These are phyloP conservation scores for Clavispora asparagi DNA, from an alignment of 805 yeast species.

Conservation along the genomic window DNA sequence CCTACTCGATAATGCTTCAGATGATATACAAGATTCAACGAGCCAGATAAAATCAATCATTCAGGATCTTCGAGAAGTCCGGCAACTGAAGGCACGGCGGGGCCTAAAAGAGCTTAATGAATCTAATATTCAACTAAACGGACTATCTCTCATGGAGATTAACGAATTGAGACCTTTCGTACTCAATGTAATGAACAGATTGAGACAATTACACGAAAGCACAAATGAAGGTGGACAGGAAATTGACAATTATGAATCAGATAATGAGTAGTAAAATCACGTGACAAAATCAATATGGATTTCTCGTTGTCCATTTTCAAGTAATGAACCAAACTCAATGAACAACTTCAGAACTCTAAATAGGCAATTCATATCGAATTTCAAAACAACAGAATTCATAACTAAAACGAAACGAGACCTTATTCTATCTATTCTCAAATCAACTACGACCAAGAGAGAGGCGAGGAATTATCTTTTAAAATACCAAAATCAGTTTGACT, in stretches of 20 bases:
- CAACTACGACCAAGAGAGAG: slow-evolving; percentile 92
- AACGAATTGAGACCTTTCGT: slow-evolving; percentile 85
- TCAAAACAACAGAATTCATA: slow-evolving; percentile 24
- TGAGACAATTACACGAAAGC: slow-evolving; percentile 50
- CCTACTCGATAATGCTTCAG: slow-evolving; percentile 63
- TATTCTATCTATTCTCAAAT: slow-evolving; percentile 76
- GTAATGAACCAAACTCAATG: slow-evolving; percentile 13
- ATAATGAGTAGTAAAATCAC: not conserved
- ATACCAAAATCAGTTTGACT: slow-evolving; percentile 48
- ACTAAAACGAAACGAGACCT: slow-evolving; percentile 58
- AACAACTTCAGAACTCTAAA: slow-evolving; percentile 23
- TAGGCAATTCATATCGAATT: slow-evolving; percentile 33
- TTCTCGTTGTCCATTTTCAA: not conserved
- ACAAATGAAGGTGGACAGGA: slow-evolving; percentile 14
- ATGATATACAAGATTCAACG: slow-evolving; percentile 71
- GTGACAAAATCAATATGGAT: not conserved
- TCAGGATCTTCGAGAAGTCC: slow-evolving; percentile 80
- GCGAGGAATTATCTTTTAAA: slow-evolving; percentile 75
- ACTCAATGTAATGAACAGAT: slow-evolving; percentile 71
- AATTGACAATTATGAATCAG: slow-evolving; percentile 5
- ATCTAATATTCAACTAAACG: slow-evolving; percentile 75
- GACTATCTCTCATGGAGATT: slow-evolving; percentile 77
- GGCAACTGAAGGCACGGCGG: slow-evolving; percentile 73
- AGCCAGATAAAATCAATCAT: slow-evolving; percentile 64
- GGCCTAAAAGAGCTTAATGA: slow-evolving; percentile 79